A percentile compares a stretch with the other conserved stretches of the same genome.
Evolutionary conservation across 2,329 filamentous ascomycete genomes (phyloP).

Genomic region (Didymella glomerata): DNA sequence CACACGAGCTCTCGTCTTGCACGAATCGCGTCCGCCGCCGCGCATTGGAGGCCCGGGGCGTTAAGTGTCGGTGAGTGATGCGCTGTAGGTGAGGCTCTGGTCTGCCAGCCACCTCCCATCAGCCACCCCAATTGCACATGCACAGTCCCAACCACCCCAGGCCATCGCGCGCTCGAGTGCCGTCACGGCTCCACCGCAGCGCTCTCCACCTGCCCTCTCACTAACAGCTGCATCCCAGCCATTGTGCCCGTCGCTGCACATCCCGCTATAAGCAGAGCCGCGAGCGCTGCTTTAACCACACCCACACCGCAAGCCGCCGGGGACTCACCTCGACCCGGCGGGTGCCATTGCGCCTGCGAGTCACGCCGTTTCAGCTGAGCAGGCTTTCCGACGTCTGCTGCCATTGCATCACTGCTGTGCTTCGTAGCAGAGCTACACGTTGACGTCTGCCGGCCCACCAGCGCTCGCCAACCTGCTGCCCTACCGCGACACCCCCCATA

Average conservation of each 20-base stretch:
- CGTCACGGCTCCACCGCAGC: constrained; percentile 38
- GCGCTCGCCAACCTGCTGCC: constrained; percentile 43
- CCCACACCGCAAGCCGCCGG: constrained; percentile 29
- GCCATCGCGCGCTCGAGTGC: constrained; percentile 16
- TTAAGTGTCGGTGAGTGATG: constrained; percentile 24
- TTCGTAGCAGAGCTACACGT: neutral
- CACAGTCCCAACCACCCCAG: constrained; percentile 27
- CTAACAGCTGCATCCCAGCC: constrained; percentile 36
- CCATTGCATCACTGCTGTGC: neutral
- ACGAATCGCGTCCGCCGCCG: constrained; percentile 27
- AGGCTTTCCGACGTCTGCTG: constrained; percentile 8
- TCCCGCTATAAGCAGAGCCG: constrained; percentile 29
- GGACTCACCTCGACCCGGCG: constrained; percentile 28
- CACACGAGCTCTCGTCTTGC: constrained; percentile 12
- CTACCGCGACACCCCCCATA: constrained; percentile 32
- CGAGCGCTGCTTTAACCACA: constrained; percentile 24
- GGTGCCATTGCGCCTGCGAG: constrained; percentile 34
- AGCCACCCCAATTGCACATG: constrained; percentile 32
- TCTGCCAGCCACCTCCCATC: constrained; percentile 24
- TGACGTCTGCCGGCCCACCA: constrained; percentile 33
- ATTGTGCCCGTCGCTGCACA: constrained; percentile 25
- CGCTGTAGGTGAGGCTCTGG: constrained; percentile 15
- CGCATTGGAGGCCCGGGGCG: constrained; percentile 7
- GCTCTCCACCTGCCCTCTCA: constrained; percentile 28
- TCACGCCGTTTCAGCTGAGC: constrained; percentile 24